Base-by-base conservation (phyloP, 2,329 filamentous ascomycete species). In the Stemphylium beticola region DNA sequence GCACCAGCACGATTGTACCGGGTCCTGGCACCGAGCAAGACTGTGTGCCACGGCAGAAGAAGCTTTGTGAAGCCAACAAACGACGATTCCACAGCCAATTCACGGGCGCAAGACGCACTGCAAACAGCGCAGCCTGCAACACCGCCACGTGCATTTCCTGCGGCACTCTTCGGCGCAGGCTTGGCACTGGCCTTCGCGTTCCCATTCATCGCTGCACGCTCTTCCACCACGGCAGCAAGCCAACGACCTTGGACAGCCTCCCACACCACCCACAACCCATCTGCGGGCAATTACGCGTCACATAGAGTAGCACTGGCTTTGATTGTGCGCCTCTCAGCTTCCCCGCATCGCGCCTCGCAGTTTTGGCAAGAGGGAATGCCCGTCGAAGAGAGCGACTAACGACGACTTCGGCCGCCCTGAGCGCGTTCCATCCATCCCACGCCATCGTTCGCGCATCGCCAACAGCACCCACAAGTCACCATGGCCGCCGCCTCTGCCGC, bases 401-500 rank as follows among this genome's bases (percentile, higher is more conserved):
- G 33, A 66, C 63, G 49, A 64, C 65, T 55, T 36, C 55, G 62
- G 58, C 63, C 51, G 62, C 64, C 65, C 61, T 63, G 65, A 71
- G 69, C 72, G 72, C 72, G 72, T 74, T 67, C 55, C 62, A 62
- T 67, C 55, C 62, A 62, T 66, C 49, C 65, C 17, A 65, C 64
- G 55, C 46, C 67, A 71, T 65, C 72, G 60, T 64, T 66, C 65
- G 62, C 66, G 66, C 68, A 69, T 70, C 68, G 64, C 66, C 61
- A 65, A 65, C 60, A 55, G 55, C 61, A 58, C 62, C 62, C 64
- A 52, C 64, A 66, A 61, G 58, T 66, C 59, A 68, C 60, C 64
- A 72, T 74, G 63, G 64, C 72, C 60, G 62, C 67, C 61, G 61
- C 68, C 62, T 63, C 72, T 60, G 62, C 67, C 61, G 61, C 68